phyloP scores from a whole-genome alignment of 2,329 filamentous ascomycete genomes.

The Pseudocercospora fijiensis region DNA sequence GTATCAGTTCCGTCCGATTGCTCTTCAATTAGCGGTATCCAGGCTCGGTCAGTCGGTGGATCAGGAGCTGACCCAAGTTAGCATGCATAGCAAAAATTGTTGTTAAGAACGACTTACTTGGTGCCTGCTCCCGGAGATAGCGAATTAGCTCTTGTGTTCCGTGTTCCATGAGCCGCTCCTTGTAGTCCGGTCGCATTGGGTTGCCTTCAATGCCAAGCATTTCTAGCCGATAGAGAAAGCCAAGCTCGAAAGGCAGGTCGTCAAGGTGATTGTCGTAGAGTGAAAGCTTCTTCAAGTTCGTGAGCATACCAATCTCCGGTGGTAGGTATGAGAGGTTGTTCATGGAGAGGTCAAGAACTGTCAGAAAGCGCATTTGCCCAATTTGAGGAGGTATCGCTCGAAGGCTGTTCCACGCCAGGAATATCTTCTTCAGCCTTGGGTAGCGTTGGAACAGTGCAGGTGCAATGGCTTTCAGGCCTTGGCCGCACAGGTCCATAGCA shows the following conservation, averaged over 20 bases:
- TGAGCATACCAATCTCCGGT: conserved; percentile 93
- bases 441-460: conserved; percentile 76
- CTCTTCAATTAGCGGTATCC: conserved; percentile 68
- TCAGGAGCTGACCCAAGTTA: conserved; percentile 62
- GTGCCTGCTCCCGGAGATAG: conserved; percentile 78
- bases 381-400: conserved; percentile 75
- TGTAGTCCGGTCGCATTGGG: conserved; percentile 69
- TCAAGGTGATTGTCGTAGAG: conserved; percentile 89
- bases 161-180: conserved; percentile 79
- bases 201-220: conserved; percentile 92
- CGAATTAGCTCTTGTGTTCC: conserved; percentile 84
- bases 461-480: conserved; percentile 82
- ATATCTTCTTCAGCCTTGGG: conserved; percentile 84
- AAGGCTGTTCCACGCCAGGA: conserved; percentile 90
- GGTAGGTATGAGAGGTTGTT: conserved; percentile 83
- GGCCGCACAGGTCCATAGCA: conserved; percentile 92
- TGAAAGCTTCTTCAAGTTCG: conserved; percentile 79
- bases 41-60: conserved; percentile 72
- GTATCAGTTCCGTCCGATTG: conserved; percentile 55
- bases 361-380: conserved; percentile 76
- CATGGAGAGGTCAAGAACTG: conserved; percentile 80
- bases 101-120: conserved; percentile 59
- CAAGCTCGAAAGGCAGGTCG: conserved; percentile 79
- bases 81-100: not conserved
- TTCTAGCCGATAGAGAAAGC: conserved; percentile 83